phyloP scores from a whole-genome alignment of 139 green algal species.

The Chlamydomonas urium region DNA sequence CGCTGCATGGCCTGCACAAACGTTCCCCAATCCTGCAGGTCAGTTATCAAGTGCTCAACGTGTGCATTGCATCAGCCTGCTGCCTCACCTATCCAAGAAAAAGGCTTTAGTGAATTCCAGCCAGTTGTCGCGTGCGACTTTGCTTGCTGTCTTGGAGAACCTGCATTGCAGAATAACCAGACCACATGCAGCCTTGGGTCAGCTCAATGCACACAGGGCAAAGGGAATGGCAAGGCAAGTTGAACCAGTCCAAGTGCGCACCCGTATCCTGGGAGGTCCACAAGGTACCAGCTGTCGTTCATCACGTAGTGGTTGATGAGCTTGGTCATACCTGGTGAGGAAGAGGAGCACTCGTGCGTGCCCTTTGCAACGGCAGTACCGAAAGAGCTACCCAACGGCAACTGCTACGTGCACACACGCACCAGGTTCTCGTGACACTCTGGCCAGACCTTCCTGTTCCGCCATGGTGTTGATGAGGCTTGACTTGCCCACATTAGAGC shows the following conservation, averaged over 20 bases:
- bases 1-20: neutral
- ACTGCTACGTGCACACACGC: too few relatives aligned
- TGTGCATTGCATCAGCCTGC: neutral
- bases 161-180: constrained; percentile 5
- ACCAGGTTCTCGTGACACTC: constrained; percentile 86
- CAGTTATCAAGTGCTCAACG: constrained; percentile 26
- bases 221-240: neutral
- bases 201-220: neutral
- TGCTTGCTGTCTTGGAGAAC: constrained; percentile 44
- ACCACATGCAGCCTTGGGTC: neutral
- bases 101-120: constrained; percentile 83
- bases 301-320: constrained; percentile 98
- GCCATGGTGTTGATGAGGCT: constrained; percentile 96
- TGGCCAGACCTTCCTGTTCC: constrained; percentile 64
- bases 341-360: too few relatives aligned
- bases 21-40: constrained; percentile 41
- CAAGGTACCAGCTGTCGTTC: constrained; percentile 75
- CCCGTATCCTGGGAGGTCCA: constrained; percentile 15
- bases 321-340: constrained; percentile 77
- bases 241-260: neutral
- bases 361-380: too few relatives aligned
- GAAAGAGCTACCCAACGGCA: too few relatives aligned
- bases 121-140: constrained; percentile 63
- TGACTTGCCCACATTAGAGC: constrained; percentile 96
- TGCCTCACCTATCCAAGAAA: constrained; percentile 62